phyloP scores from a whole-genome alignment of 371 early-diverging fungal species.

The Batrachochytrium dendrobatidis region DNA sequence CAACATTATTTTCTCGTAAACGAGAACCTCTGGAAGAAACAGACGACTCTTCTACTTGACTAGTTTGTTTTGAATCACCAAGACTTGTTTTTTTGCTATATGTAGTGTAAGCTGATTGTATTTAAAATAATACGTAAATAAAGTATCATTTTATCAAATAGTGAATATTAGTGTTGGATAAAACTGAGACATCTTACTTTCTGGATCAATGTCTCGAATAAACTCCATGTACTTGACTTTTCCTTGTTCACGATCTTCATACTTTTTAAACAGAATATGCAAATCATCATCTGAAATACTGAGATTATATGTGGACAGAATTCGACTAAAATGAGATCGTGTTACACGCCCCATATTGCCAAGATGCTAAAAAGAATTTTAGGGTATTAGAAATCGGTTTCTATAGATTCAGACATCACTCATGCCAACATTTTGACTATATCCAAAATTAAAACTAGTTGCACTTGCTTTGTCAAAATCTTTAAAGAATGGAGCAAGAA shows the following conservation, averaged over 20 bases:
- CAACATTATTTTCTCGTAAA: constrained; percentile 1
- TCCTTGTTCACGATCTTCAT: constrained; percentile 27
- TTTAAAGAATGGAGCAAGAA: constrained; percentile 36
- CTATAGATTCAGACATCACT: neutral
- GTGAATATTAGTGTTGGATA: no score
- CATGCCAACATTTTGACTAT: neutral
- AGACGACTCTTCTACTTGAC: neutral
- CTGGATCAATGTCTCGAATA: constrained; percentile 35
- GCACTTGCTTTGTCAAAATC: constrained; percentile 38
- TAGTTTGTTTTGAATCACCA: neutral
- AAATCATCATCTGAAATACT: constrained; percentile 39
- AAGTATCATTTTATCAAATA: no score
- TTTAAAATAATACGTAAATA: no score
- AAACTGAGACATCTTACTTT: constrained; percentile 32
- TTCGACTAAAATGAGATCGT: constrained; percentile 39
- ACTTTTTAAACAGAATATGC: constrained; percentile 40
- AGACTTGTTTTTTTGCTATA: neutral
- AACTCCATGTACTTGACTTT: constrained; percentile 44
- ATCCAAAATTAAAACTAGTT: no score
- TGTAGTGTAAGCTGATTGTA: constrained; percentile 4
- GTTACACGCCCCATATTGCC: constrained; percentile 37
- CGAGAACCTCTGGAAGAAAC: neutral
- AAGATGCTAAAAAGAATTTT: constrained; percentile 11
- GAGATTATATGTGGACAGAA: constrained; percentile 37
- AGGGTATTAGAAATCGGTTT: neutral